These are phyloP conservation scores for Biancaea sappan DNA, from an alignment of 306 rosid genomes.

Conservation along the genomic window DNA sequence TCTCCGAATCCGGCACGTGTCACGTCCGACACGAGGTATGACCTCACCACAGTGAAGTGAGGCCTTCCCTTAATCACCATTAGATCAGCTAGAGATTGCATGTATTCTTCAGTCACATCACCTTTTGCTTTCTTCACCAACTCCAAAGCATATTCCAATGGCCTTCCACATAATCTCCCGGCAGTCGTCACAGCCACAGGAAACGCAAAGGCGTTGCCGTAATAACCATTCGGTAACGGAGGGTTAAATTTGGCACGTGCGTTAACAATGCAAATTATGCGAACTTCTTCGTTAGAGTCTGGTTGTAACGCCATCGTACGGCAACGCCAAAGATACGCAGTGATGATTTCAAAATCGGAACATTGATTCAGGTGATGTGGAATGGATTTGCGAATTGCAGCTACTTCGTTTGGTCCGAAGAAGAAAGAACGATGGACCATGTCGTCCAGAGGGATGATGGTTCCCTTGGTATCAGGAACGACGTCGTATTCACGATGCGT, in stretches of 20 bases:
- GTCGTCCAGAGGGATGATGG: slow-evolving; percentile 1
- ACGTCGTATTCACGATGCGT: neutral
- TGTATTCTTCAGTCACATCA: neutral
- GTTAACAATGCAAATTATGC: neutral
- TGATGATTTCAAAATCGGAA: neutral
- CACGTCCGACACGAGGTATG: neutral
- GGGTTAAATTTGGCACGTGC: slow-evolving; percentile 2
- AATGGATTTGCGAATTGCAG: neutral
- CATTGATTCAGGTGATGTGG: neutral
- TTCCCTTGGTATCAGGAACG: neutral
- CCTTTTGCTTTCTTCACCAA: slow-evolving; percentile 9
- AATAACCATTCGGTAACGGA: neutral
- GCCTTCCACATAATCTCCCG: neutral
- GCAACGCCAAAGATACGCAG: neutral
- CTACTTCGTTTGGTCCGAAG: slow-evolving; percentile 1
- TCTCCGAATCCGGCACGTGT: neutral
- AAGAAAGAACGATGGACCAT: slow-evolving; percentile 10
- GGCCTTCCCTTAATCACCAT: neutral
- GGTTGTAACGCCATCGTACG: neutral
- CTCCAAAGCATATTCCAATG: neutral
- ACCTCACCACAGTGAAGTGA: slow-evolving; percentile 13
- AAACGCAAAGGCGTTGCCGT: neutral
- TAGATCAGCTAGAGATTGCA: neutral
- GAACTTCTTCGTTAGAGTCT: neutral
- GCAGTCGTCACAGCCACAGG: neutral